A percentile compares a stretch with the other conserved stretches of the same genome.
Evolutionary conservation across 2,329 filamentous ascomycete genomes (phyloP).

Genomic region (Teratosphaeriaceae sp.): DNA sequence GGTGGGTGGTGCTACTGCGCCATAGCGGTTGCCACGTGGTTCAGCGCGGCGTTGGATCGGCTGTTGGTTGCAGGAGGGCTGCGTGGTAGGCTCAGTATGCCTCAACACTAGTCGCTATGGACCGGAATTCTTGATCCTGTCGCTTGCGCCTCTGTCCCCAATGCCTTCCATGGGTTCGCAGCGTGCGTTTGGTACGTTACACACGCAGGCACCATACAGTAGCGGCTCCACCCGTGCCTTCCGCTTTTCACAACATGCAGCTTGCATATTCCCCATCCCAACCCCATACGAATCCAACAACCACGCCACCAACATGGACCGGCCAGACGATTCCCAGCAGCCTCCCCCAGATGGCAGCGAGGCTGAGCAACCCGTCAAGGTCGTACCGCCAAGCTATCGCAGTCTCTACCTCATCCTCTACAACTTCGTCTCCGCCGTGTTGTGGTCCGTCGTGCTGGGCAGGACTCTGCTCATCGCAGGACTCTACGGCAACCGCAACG

Average conservation of each 20-base stretch:
- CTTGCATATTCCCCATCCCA: no score
- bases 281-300: no score
- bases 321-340: constrained; percentile 20
- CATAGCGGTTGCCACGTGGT: no score
- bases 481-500: constrained; percentile 42
- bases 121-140: no score
- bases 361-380: constrained; percentile 7
- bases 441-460: constrained; percentile 73
- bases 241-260: no score
- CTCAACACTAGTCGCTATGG: background rate
- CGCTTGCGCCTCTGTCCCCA: no score
- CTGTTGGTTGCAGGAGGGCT: background rate
- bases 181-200: no score
- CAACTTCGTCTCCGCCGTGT: constrained; percentile 68
- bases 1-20: no score
- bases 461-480: constrained; percentile 54
- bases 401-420: constrained; percentile 70
- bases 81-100: background rate
- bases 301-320: constrained; percentile 16
- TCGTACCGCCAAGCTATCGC: constrained; percentile 24
- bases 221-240: no score
- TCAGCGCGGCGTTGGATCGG: constrained; percentile 1
- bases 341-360: constrained; percentile 5
- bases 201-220: no score
- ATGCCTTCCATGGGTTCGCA: no score